Evolutionary conservation across 805 yeast species (phyloP), one percentile per base, ranked within the genome.

Genomic region (Aciculoconidium aculeatum): DNA sequence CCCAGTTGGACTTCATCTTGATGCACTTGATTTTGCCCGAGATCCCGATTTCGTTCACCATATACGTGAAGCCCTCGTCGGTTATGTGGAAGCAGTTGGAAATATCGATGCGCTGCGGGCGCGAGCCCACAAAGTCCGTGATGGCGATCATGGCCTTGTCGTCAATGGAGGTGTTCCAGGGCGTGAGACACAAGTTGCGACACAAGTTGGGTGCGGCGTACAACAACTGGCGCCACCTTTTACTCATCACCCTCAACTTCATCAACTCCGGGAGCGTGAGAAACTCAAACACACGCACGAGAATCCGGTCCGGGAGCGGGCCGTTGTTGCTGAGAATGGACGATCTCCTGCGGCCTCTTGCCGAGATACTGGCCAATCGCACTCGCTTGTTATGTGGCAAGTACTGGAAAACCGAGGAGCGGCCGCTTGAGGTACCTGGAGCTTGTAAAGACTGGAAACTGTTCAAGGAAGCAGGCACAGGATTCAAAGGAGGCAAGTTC

Each of bases 51-150:
- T 80, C 83, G 42, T 75, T 79, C 12, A 81, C 75, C 63, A 82
- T 61, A 44, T 75, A 76, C 25, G 77, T 69, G 50, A 82, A 82
- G 0, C 88, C 86, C 37, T 70, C 78, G 49, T 81, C 88, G 0
- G 88, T 79, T 6, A 82, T 63, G 49, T 82, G 88, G 58, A 76
- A 81, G 47, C 92, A 82, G 48, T 77, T 77, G 13, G 86, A 75
- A 11, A 82, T 66, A 43, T 80, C 71, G 25, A 82, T 73, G 10
- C 49, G 35, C 36, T 60, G 58, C 0, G 87, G 88, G 31, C 87
- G 59, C 3, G 81, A 63, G 2, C 86, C 86, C 10, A 76, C 87
- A 51, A 82, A 77, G 40, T 77, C 73, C 0, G 81, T 74, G 32
- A 82, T 77, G 24, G 69, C 60, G 8, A 67, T 63, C 30, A 81